Evolutionary conservation across 1,139 yeast species (phyloP).

Genomic region (Hansenula anomala): DNA sequence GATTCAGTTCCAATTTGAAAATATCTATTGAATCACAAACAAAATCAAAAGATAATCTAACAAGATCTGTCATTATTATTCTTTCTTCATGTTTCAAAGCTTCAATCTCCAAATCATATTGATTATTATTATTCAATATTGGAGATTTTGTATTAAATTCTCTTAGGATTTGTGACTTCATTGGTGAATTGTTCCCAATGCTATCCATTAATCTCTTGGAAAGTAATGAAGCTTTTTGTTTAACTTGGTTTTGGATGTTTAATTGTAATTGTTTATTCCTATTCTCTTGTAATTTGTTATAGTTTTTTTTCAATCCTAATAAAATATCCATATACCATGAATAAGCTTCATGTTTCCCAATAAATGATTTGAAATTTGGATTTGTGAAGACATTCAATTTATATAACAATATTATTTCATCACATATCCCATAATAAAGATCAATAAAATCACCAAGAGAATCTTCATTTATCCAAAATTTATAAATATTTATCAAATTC

Average conservation of each 20-base stretch:
- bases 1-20: slow-evolving; percentile 27
- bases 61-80: slow-evolving; percentile 30
- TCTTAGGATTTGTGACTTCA: slow-evolving; percentile 26
- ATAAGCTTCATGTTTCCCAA: slow-evolving; percentile 48
- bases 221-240: slow-evolving; percentile 25
- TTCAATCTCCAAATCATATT: no score
- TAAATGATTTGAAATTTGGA: slow-evolving; percentile 30
- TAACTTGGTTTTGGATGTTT: slow-evolving; percentile 28
- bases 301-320: slow-evolving; percentile 46
- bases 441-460: slow-evolving; percentile 45
- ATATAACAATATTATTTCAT: slow-evolving; percentile 51
- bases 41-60: slow-evolving; percentile 36
- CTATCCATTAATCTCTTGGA: slow-evolving; percentile 20
- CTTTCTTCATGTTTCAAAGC: slow-evolving; percentile 28
- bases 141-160: slow-evolving; percentile 25
- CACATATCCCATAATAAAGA: slow-evolving; percentile 59
- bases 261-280: slow-evolving; percentile 37
- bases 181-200: slow-evolving; percentile 21
- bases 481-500: slow-evolving; percentile 14
- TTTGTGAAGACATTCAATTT: slow-evolving; percentile 48
- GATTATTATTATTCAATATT: no score
- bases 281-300: slow-evolving; percentile 34
- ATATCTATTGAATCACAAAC: slow-evolving; percentile 39
- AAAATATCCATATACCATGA: slow-evolving; percentile 66
- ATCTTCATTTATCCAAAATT: slow-evolving; percentile 35